Base-by-base conservation (phyloP, 768 basidiomycete genomes). In the Amanita inopinata region DNA sequence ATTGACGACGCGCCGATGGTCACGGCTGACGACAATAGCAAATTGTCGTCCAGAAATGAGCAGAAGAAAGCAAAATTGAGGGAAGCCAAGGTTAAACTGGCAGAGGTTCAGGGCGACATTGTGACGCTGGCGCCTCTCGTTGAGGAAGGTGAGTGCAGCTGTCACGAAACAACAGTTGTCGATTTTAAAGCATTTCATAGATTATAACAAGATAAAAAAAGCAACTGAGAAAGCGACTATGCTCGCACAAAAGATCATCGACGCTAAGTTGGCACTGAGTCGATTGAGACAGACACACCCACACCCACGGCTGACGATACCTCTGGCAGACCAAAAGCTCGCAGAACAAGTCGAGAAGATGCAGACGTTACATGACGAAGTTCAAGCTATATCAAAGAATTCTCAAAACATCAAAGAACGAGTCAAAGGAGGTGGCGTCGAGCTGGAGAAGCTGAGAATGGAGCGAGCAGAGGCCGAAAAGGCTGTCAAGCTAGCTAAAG, bases 221-320 rank as follows among this genome's bases (percentile, higher is more conserved):
- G 58, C 73, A 5, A 71, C 76, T 0, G 61, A 64, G 17, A 72
- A 75, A 47, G 79, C 81, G 1, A 63, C 76, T 15, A 48, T 67
- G 2, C 71, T 89, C 1, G 74, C 83, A 1, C 76, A 84, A 44
- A 73, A 85, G 56, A 89, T 93, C 51, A 73, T 88, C 46, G 88
- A 92, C 54, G 78, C 88, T 25, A 80, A 85, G 25, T 73, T 91
- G 3, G 74, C 82, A 1, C 69, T 93, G 27, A 80, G 82, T 5
- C 76, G 90, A 1, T 76, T 93, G 12, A 78, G 86, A 14, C 83
- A 90, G 50, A 74, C 80, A 2, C 78, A 93, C 51, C 84, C 87
- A 0, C 74, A 79, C 14, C 82, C 90, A 33, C 76, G 90, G 7
- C 62, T 92, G 24, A 94, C 91, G 0, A 73, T 88, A 24, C 60